phyloP scores from a whole-genome alignment of 2,329 filamentous ascomycete genomes.

The Xylaria sp. region DNA sequence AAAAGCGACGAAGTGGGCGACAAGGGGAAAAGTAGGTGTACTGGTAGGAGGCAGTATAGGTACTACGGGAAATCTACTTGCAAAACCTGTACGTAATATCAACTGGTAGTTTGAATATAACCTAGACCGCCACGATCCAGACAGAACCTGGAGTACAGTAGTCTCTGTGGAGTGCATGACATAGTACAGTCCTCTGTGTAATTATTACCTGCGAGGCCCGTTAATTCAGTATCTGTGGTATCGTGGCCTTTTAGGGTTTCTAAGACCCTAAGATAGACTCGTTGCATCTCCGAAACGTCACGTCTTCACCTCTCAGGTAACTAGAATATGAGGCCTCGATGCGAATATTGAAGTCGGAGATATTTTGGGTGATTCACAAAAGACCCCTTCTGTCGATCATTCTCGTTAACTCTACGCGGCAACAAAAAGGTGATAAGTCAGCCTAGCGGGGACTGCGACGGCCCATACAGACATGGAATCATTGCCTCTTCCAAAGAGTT shows the following conservation, averaged over 20 bases:
- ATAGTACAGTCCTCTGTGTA: constrained; percentile 16
- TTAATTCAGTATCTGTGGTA: not conserved
- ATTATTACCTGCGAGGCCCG: constrained; percentile 10
- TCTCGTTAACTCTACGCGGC: constrained; percentile 21
- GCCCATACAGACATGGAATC: not conserved
- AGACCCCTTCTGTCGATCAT: constrained; percentile 23
- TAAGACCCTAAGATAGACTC: not conserved
- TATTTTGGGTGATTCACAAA: not conserved
- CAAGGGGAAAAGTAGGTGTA: constrained; percentile 11
- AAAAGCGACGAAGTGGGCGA: constrained; percentile 15
- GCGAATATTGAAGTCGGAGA: constrained; percentile 8
- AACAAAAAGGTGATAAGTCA: constrained; percentile 8
- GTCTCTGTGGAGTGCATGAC: constrained; percentile 27
- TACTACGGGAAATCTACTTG: constrained; percentile 13
- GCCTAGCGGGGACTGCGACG: not conserved
- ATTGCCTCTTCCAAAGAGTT: not conserved
- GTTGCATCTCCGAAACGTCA: constrained; percentile 6
- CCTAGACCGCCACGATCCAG: constrained; percentile 19
- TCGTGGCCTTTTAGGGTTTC: not conserved
- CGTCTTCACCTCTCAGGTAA: constrained; percentile 1
- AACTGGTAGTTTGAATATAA: constrained; percentile 19
- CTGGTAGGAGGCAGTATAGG: not conserved
- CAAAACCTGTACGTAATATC: constrained; percentile 34
- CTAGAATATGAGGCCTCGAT: not conserved
- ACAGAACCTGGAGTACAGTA: constrained; percentile 35